These are phyloP conservation scores for Yamadazyma siamensis DNA, from an alignment of 1,139 yeast genomes.

Conservation along the genomic window DNA sequence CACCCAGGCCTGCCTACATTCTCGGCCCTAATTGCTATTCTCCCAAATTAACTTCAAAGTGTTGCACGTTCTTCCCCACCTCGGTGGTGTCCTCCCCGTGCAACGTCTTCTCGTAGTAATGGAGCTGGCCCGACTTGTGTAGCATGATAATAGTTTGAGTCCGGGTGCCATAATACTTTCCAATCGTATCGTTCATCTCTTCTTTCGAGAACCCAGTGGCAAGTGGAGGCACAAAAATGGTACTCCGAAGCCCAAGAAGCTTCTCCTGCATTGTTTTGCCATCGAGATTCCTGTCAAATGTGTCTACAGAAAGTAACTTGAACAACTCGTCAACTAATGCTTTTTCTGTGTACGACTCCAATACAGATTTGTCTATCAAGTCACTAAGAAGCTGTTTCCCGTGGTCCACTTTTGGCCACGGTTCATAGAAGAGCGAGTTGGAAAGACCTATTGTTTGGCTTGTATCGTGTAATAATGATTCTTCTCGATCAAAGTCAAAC, in stretches of 20 bases:
- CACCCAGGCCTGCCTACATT: neutral
- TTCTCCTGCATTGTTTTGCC: conserved; percentile 23
- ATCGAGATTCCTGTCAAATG: conserved; percentile 29
- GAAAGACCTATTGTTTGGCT: conserved; percentile 51
- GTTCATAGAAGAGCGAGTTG: conserved; percentile 57
- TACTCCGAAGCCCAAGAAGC: conserved; percentile 47
- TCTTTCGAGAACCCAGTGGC: conserved; percentile 14
- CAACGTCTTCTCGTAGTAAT: conserved; percentile 38
- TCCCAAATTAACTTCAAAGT: conserved; percentile 3
- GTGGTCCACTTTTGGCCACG: conserved; percentile 68
- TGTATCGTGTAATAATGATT: conserved; percentile 4
- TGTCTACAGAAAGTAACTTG: conserved; percentile 47
- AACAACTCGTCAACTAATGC: conserved; percentile 51
- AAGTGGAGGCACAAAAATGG: conserved; percentile 73
- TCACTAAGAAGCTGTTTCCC: conserved; percentile 49
- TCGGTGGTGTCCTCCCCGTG: conserved; percentile 22
- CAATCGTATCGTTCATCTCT: conserved; percentile 21
- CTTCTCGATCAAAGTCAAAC: conserved; percentile 15
- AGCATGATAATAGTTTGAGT: conserved; percentile 80
- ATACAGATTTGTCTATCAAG: conserved; percentile 29
- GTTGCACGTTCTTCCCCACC: neutral
- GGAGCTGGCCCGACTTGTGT: conserved; percentile 41
- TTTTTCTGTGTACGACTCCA: conserved; percentile 27
- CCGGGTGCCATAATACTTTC: conserved; percentile 78
- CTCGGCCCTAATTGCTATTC: conserved; percentile 10